A percentile compares a stretch with the other conserved stretches of the same genome.
phyloP scores from a whole-genome alignment of 2,329 filamentous ascomycete genomes.

The Ophiostoma montium region DNA sequence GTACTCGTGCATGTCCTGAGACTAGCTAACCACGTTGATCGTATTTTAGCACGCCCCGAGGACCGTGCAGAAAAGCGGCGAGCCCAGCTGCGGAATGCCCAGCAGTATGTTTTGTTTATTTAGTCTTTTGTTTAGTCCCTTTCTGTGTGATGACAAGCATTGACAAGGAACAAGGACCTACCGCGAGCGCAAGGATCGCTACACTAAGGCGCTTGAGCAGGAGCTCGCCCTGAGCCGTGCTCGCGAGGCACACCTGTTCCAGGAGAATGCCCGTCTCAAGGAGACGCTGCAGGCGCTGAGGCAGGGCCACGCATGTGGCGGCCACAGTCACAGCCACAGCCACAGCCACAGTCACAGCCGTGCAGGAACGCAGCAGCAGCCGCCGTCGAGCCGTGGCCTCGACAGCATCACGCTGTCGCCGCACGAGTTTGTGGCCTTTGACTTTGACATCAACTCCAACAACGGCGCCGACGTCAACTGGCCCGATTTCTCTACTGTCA shows the following conservation, averaged over 20 bases:
- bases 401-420: background rate
- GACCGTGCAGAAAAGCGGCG: constrained; percentile 7
- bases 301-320: background rate
- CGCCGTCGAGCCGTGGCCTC: too few species aligned
- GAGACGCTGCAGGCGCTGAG: background rate
- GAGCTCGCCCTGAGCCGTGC: constrained; percentile 5
- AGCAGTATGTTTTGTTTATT: constrained; percentile 7
- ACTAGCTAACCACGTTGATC: background rate
- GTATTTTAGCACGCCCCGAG: background rate
- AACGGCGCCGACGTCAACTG: background rate
- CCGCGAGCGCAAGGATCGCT: constrained; percentile 8
- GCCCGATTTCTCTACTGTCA: background rate
- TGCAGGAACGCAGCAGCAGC: too few species aligned
- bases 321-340: too few species aligned
- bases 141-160: background rate
- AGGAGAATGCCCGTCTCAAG: constrained; percentile 3
- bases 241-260: background rate
- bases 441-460: background rate
- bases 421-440: background rate
- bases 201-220: constrained; percentile 7
- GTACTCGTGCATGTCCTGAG: too few species aligned
- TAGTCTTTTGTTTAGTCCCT: too few species aligned
- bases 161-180: constrained; percentile 4
- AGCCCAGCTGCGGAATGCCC: constrained; percentile 6
- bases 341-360: too few species aligned